Percentiles rank a stretch among this genome's conserved stretches.
Conservation (phyloP, 139 green algal genomes). For the Chlorella ohadii region DNA sequence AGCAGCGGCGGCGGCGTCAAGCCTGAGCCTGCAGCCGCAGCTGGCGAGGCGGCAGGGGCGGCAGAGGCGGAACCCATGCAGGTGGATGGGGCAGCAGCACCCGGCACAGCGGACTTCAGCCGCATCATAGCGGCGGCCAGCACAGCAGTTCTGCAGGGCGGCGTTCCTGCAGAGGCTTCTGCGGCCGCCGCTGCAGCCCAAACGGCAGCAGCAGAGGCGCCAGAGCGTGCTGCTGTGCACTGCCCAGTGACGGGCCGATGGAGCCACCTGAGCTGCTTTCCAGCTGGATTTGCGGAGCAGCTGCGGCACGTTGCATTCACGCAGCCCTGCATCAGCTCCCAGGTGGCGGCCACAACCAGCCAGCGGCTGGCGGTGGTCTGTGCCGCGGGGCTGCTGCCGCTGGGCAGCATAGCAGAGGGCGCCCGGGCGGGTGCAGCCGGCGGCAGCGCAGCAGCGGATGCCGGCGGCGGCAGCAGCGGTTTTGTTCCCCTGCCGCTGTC, state of each 20-base stretch:
- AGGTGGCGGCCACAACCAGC: neutral
- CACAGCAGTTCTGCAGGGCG: neutral
- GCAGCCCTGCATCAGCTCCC: conserved; percentile 27
- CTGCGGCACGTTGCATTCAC: neutral
- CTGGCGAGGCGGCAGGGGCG: neutral
- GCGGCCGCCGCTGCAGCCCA: neutral
- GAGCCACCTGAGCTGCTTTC: conserved; percentile 40
- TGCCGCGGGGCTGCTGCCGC: conserved; percentile 16
- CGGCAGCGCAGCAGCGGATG: neutral
- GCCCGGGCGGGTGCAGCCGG: neutral
- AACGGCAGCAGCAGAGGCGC: neutral
- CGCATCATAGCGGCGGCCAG: neutral
- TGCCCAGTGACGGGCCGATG: conserved; percentile 23
- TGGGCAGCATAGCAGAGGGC: neutral
- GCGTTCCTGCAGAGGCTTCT: neutral
- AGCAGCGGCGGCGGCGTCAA: neutral
- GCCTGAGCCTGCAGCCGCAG: neutral
- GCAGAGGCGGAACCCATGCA: neutral
- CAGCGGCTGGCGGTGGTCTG: conserved; percentile 32
- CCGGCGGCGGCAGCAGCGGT: neutral
- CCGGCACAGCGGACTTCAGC: neutral
- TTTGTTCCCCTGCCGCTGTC: neutral
- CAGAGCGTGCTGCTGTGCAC: neutral
- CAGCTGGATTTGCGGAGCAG: neutral
- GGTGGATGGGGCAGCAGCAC: neutral